Evolutionary conservation across 2,329 filamentous ascomycete species (phyloP), one percentile per base, ranked within the genome.

Genomic region (Penicillium corylophilum): DNA sequence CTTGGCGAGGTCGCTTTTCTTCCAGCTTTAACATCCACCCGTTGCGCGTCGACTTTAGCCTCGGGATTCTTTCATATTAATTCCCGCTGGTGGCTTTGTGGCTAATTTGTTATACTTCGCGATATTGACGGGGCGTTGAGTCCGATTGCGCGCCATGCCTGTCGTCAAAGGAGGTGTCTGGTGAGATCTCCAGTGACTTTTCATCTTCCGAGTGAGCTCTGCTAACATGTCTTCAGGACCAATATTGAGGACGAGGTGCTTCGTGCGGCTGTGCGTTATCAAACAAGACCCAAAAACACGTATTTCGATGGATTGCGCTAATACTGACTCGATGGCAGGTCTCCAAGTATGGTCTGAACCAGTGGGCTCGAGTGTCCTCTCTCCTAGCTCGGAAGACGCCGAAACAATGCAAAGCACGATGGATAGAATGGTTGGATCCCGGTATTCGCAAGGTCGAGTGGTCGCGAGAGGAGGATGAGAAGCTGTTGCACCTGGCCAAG

Each of bases 371-470:
- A 74, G 94, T 97, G 59, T 96, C 94, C 50, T 97, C 94, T 52
- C 84, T 99, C 60, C 86, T 99, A 61, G 93, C 93, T 70, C 90
- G 95, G 68, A 99, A 99, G 75, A 97, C 94, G 28, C 87, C 94
- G 46, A 99, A 99, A 78, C 94, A 99, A 78, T 99, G 94, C 84
- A 99, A 99, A 78, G 93, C 94, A 55, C 83, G 94, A 77, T 99
- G 94, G 94, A 86, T 87, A 71, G 93, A 99, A 82, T 99, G 94
- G 93, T 83, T 99, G 61, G 94, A 99, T 69, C 94, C 94, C 18
- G 90, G 89, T 70, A 97, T 99, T 78, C 89, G 93, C 68, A 99
- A 99, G 80, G 94, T 95, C 64, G 94, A 99, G 77, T 99, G 94
- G 93, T 96, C 90, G 70, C 89, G 94, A 68, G 94, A 99, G 74